Evolutionary conservation across 129 eudicot species (phyloP), one percentile per base, ranked within the genome.

Genomic region (Pittosporum tobira): DNA sequence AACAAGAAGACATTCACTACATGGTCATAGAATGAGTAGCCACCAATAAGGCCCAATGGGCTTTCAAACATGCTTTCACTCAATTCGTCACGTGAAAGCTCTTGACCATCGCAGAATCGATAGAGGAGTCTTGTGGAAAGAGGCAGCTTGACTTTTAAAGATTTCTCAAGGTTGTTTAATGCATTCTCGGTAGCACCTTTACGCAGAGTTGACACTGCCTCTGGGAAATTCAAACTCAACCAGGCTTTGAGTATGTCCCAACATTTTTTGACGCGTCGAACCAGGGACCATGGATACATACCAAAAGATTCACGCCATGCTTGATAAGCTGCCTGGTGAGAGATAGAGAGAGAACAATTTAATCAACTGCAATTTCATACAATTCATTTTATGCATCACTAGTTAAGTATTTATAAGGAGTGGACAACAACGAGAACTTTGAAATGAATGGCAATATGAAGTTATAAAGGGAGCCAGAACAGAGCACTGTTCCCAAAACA

Each of bases 101-200:
- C 83, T 75, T 88, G 96, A 45, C 96, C 96, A 67, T 88, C 87
- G 48, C 80, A 79, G 57, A 88, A 79, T 2, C 96, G 87, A 62
- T 81, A 88, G 5, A 88, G 59, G 27, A 88, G 67, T 49, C 94
- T 69, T 43, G 96, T 79, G 0, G 94, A 87, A 66, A 79, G 69
- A 59, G 96, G 94, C 40, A 88, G 70, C 53, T 81, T 84, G 13
- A 88, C 70, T 68, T 82, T 69, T 69, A 88, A 60, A 26, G 68
- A 65, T 36, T 72, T 64, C 62, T 88, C 96, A 23, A 81, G 73
- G 40, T 77, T 65, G 2, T 74, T 70, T 38, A 88, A 42, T 23
- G 81, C 83, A 10, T 72, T 81, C 71, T 88, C 94, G 16, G 94
- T 67, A 43, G 79, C 94, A 67, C 94, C 96, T 43, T 49, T 67